Conservation (phyloP, 2,329 filamentous ascomycete species). For the Paraconiothyrium sp. region DNA sequence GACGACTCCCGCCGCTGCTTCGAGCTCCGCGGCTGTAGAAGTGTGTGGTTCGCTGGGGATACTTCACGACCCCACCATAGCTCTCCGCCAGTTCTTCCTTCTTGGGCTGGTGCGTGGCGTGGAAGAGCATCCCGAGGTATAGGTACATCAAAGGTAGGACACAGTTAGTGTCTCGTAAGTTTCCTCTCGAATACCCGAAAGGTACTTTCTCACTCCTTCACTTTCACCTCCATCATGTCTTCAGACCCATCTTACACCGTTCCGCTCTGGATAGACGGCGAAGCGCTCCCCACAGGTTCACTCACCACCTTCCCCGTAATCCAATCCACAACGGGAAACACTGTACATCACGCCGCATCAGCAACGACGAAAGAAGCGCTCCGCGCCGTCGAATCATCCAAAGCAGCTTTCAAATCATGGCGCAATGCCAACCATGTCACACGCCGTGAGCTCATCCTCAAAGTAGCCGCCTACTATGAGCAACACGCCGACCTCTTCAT, state of each 20-base stretch:
- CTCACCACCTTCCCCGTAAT: constrained; percentile 32
- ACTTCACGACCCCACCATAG: constrained; percentile 8
- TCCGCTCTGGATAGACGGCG: constrained; percentile 39
- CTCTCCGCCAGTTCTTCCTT: background rate
- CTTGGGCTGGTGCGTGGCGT: background rate
- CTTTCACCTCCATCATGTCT: constrained; percentile 17
- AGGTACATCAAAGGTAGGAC: background rate
- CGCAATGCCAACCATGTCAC: constrained; percentile 34
- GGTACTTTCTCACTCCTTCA: background rate
- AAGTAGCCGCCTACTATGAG: constrained; percentile 40
- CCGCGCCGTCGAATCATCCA: constrained; percentile 36
- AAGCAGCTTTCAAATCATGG: constrained; percentile 42
- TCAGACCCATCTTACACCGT: constrained; percentile 29
- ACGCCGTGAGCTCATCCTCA: constrained; percentile 39
- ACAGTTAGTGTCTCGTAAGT: background rate
- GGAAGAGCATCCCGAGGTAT: background rate
- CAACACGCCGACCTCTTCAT: constrained; percentile 32
- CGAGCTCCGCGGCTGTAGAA: constrained; percentile 5
- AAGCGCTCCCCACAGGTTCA: constrained; percentile 24
- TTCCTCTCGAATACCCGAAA: background rate
- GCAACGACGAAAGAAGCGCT: constrained; percentile 28
- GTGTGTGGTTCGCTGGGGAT: constrained; percentile 6
- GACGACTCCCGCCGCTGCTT: background rate
- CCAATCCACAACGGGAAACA: constrained; percentile 27
- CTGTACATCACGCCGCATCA: constrained; percentile 37